A percentile compares a stretch with the other conserved stretches of the same genome.
Evolutionary conservation across 106 monocot genomes (phyloP).

Genomic region (Apostasia ramifera): DNA sequence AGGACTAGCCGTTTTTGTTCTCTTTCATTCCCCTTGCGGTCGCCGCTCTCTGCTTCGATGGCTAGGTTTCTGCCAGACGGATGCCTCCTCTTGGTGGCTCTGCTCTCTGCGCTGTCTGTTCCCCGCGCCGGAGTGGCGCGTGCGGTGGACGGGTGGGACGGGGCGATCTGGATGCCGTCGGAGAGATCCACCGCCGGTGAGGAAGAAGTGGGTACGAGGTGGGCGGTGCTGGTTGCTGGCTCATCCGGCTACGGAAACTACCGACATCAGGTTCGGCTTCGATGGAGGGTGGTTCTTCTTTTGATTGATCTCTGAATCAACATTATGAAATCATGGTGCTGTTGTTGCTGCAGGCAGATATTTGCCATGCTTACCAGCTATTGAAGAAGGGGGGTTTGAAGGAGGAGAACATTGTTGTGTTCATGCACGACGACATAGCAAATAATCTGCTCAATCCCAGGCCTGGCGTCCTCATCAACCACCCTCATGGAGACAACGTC

Average conservation of each 20-base stretch:
- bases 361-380: constrained; percentile 91
- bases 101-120: not conserved
- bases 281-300: not conserved
- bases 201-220: constrained; percentile 8
- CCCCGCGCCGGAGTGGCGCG: not conserved
- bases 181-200: not conserved
- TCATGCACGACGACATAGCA: constrained; percentile 95
- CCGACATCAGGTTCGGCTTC: constrained; percentile 29
- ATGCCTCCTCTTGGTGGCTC: not conserved
- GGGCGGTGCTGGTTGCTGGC: constrained; percentile 42
- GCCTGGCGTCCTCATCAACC: constrained; percentile 71
- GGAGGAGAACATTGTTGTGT: constrained; percentile 91
- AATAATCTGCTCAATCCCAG: constrained; percentile 63
- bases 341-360: constrained; percentile 44
- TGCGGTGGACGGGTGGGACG: not conserved
- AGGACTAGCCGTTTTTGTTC: not conserved
- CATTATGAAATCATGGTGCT: too few species aligned
- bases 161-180: constrained; percentile 2
- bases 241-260: constrained; percentile 37
- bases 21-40: not conserved
- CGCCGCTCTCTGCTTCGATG: not conserved
- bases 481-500: constrained; percentile 65
- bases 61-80: not conserved
- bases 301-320: not conserved
- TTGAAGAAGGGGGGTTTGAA: constrained; percentile 72